Base-by-base conservation (phyloP, 2,329 filamentous ascomycete species). In the Botrytis pseudocinerea region DNA sequence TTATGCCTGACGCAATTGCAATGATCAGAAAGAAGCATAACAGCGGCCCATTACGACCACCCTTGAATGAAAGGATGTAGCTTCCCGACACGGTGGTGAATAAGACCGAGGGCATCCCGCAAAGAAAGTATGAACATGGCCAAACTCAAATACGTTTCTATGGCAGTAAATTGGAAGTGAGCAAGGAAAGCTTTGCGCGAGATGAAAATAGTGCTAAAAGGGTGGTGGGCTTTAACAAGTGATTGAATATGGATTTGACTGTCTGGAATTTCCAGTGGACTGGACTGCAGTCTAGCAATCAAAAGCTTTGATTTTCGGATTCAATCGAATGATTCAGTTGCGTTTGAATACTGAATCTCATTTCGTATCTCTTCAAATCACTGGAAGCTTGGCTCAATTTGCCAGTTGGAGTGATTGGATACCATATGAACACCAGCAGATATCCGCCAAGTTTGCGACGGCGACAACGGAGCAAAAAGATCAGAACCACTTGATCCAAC, bases 401-500 rank as follows among this genome's bases (percentile, higher is more conserved):
- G 9, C 64, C 35, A 32, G 14, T 66, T 32, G 38, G 32, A 20
- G n/a, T 28, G n/a, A 54, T 20, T 28, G 32, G 18, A 54, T 9
- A 54, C 18, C 8, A 40, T 40, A 8, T n/a, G 35, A 51, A 22
- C 44, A 51, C 38, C 14, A 20, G 51, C 32, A 40, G 14, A 51
- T 14, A 4, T 40, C 25, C 14, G 2, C 48, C 14, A 14, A 18
- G 28, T 22, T n/a, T 18, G 28, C 20, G 42, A 48, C 9, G 14
- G 12, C 64, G 32, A 66, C 25, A 35, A 40, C 20, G 38, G 25
- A 10, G 8, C 48, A 8, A 12, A 10, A 54, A 40, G 46, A 40
- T 22, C 35, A 68, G 25, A 51, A n/a, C 46, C 46, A 68, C 64
- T 68, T n/a, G 64, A 28, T 54, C 64, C 28, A 54, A 54, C n/a